phyloP scores from a whole-genome alignment of 805 yeast genomes.

The Diddensiella santjacobensis region DNA sequence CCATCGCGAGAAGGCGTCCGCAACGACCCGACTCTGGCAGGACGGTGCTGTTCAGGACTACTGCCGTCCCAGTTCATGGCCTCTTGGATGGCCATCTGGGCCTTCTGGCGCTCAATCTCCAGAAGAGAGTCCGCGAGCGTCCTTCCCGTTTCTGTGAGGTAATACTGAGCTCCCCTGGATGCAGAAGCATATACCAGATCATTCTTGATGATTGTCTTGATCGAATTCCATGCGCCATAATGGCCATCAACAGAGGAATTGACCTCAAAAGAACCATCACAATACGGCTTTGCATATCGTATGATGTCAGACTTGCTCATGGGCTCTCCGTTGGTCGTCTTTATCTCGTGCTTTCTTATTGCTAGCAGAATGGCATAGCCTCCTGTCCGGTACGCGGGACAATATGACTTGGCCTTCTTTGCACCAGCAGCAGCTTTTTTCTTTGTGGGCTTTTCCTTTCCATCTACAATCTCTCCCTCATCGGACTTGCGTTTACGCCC shows the following conservation, averaged over 20 bases:
- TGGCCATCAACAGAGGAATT: slow-evolving; percentile 14
- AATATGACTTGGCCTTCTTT: slow-evolving; percentile 43
- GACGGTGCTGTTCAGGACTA: not conserved
- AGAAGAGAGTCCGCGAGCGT: slow-evolving; percentile 57
- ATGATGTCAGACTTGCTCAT: slow-evolving; percentile 59
- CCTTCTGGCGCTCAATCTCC: slow-evolving; percentile 37
- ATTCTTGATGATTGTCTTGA: slow-evolving; percentile 58
- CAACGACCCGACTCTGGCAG: not conserved
- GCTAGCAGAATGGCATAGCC: slow-evolving; percentile 77
- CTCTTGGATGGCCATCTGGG: not conserved
- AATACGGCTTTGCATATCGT: slow-evolving; percentile 39
- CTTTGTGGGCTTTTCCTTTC: slow-evolving; percentile 10
- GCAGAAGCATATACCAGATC: slow-evolving; percentile 52
- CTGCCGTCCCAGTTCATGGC: not conserved
- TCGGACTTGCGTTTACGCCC: not conserved
- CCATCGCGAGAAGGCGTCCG: not conserved
- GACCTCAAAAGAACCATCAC: slow-evolving; percentile 39
- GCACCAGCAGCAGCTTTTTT: too few species aligned
- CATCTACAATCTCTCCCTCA: slow-evolving; percentile 2
- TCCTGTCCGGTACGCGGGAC: slow-evolving; percentile 76
- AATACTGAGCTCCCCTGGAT: slow-evolving; percentile 41
- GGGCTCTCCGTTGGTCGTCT: slow-evolving; percentile 41
- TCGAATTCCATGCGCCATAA: slow-evolving; percentile 31
- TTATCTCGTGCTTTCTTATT: slow-evolving; percentile 38
- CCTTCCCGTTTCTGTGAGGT: slow-evolving; percentile 65